Conservation (phyloP, 1,284 basidiomycete genomes). For the Moesziomyces sp. region DNA sequence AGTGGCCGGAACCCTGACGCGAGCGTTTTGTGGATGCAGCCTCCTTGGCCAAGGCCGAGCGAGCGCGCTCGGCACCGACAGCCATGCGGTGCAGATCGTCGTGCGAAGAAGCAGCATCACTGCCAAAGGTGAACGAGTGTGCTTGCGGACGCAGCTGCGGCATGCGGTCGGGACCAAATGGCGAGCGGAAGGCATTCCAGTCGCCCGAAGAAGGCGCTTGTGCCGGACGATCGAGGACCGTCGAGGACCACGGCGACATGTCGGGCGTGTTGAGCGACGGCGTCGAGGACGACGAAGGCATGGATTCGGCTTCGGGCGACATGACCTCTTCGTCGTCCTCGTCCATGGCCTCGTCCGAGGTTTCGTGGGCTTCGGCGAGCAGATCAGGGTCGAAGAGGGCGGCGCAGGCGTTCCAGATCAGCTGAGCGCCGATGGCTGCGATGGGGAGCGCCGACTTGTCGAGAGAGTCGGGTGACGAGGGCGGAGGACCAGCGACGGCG, state of each 20-base stretch:
- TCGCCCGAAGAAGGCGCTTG: slow-evolving; percentile 15
- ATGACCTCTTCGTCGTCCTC: slow-evolving; percentile 30
- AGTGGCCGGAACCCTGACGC: slow-evolving; percentile 35
- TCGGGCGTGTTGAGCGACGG: slow-evolving; percentile 44
- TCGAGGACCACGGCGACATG: slow-evolving; percentile 40
- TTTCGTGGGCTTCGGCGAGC: slow-evolving; percentile 32
- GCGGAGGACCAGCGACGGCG: slow-evolving; percentile 40
- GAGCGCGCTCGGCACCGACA: slow-evolving; percentile 42
- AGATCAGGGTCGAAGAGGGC: slow-evolving; percentile 50
- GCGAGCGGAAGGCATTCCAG: slow-evolving; percentile 52
- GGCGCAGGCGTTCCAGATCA: slow-evolving; percentile 61
- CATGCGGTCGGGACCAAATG: slow-evolving; percentile 40
- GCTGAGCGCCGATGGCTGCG: slow-evolving; percentile 60
- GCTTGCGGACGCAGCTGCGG: slow-evolving; percentile 39
- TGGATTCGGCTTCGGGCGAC: slow-evolving; percentile 32
- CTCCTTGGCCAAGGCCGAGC: slow-evolving; percentile 14
- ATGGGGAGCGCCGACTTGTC: slow-evolving; percentile 61
- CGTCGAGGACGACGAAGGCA: slow-evolving; percentile 41
- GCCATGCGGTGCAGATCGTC: slow-evolving; percentile 47
- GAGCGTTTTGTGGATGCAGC: slow-evolving; percentile 22
- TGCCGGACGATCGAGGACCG: slow-evolving; percentile 25
- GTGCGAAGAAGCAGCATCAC: slow-evolving; percentile 23
- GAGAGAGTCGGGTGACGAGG: slow-evolving; percentile 55
- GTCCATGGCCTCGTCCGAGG: slow-evolving; percentile 33
- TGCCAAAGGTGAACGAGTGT: slow-evolving; percentile 37